Base-by-base conservation (phyloP, 1,284 basidiomycete species). In the Ganoderma leucocontextum region DNA sequence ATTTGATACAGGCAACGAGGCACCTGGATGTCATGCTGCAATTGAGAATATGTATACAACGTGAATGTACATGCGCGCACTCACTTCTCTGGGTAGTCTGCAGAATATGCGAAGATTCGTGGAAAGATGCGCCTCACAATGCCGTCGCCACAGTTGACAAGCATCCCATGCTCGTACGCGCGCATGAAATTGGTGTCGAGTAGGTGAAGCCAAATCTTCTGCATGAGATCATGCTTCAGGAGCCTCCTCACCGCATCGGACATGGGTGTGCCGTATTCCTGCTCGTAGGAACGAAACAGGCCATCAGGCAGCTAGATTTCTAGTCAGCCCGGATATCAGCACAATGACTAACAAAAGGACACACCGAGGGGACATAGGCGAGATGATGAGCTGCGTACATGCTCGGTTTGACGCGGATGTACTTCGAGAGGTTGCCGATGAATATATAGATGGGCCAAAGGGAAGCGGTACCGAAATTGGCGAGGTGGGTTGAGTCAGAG, bases 1-100 rank as follows among this genome's bases (percentile, higher is more conserved):
- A 63, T 13, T 68, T 68, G 33, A 74, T 62, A 33, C 66, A 70
- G 19, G 71, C 47, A 2, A 73, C 39, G 0, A 71, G 59, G 6
- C 66, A 53, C 33, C 73, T 74, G 17, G 29, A 17, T 5, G 29
- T 29, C 22, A 13, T 22, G 29, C n/a, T 22, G 10, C 4, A 4
- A 55, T 36, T 67, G 55, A 42, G 39, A 63, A n/a, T n/a, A n/a
- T 53, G 57, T 79, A 41, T 33, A 36, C 15, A 41, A 25, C 10
- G n/a, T 13, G 12, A 19, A n/a, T 33, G 15, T 10, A 29, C 7
- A 44, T 17, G 5, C 1, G 25, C 15, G 2, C 38, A 65, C 72
- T 22, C 62, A 75, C 73, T 73, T 73, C 53, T 76, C 74, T 2
- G 73, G 70, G 74, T 82, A 83, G 68, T 83, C 82, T 0, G 79